These are phyloP conservation scores for Grammothele lineata DNA, from an alignment of 768 basidiomycete genomes.

Conservation along the genomic window DNA sequence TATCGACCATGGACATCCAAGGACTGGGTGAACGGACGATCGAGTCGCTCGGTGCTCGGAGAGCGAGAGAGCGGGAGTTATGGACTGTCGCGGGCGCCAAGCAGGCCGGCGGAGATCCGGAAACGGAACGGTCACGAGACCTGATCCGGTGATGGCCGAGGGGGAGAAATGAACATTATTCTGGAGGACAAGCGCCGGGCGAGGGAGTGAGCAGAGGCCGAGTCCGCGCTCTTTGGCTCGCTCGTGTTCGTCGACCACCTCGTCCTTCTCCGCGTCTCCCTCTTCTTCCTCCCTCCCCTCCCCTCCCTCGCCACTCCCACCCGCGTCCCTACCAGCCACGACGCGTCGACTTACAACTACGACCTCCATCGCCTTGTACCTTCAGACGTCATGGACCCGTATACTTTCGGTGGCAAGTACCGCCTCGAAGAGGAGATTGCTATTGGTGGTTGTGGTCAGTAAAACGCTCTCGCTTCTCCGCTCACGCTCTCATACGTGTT, in stretches of 20 bases:
- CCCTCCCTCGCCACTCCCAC: not conserved
- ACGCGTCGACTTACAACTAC: not conserved
- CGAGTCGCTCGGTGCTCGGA: no score
- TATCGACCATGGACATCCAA: no score
- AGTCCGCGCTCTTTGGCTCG: no score
- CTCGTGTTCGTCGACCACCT: not conserved
- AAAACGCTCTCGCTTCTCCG: not conserved
- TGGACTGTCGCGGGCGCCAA: no score
- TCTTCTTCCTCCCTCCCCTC: not conserved
- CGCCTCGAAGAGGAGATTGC: conserved; percentile 77
- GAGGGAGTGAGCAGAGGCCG: no score
- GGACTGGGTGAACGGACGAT: no score
- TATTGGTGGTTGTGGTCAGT: conserved; percentile 71
- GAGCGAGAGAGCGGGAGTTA: no score
- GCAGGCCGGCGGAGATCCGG: no score
- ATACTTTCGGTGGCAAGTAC: conserved; percentile 71
- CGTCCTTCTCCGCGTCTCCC: not conserved
- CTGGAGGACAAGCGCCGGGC: no score
- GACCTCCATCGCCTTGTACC: not conserved
- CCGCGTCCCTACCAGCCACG: not conserved
- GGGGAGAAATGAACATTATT: no score
- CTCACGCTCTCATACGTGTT: not conserved
- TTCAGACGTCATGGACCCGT: conserved; percentile 28
- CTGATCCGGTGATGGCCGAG: no score
- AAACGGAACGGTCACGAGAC: no score